Percentiles rank a stretch among this genome's conserved stretches.
These are phyloP conservation scores for Solanum acaule DNA, from an alignment of 257 asterid genomes.

Conservation along the genomic window DNA sequence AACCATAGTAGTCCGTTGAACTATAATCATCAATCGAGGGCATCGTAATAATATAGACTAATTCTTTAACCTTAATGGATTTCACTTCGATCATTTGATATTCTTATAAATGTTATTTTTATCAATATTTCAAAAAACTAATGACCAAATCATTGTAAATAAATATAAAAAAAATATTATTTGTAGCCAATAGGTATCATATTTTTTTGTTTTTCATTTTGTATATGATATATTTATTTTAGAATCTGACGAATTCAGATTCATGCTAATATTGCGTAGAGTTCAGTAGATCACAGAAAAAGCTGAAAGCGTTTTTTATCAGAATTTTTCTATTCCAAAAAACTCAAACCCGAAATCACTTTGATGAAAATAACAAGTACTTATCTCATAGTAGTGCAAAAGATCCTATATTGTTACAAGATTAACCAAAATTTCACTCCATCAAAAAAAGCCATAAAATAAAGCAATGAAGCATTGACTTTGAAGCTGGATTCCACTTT, in stretches of 20 bases:
- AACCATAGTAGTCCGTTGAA: background rate
- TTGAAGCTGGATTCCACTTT: background rate
- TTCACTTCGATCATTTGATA: background rate
- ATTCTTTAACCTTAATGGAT: no score
- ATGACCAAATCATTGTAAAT: background rate
- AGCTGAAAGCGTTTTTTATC: rapidly evolving
- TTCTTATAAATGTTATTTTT: background rate
- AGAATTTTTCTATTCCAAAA: background rate
- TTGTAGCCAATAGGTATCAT: background rate
- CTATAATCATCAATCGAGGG: background rate
- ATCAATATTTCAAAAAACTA: background rate
- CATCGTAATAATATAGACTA: background rate
- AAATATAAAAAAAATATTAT: background rate
- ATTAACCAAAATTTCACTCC: background rate
- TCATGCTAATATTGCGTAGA: rapidly evolving
- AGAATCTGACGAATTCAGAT: background rate
- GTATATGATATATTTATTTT: background rate
- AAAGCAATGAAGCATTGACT: constrained; percentile 7
- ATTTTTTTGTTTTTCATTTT: background rate
- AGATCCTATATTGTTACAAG: background rate
- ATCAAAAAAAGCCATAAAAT: background rate
- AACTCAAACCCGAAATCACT: background rate
- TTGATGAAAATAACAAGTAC: background rate
- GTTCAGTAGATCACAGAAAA: background rate
- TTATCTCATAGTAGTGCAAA: background rate